Conservation (phyloP, 2,329 filamentous ascomycete genomes). For the Metarhizium brunneum region DNA sequence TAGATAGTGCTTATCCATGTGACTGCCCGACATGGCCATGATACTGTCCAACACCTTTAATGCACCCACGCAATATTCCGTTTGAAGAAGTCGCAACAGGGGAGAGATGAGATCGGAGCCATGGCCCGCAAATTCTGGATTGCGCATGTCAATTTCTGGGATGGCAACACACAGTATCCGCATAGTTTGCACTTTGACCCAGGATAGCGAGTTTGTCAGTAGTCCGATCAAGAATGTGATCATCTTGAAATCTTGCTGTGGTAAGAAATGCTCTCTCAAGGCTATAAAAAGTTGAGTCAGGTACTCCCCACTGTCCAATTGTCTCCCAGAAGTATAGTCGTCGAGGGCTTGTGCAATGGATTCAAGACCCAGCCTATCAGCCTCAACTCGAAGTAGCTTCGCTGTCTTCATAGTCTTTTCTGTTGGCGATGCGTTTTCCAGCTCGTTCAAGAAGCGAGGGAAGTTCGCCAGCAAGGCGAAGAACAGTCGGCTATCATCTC, state of each 20-base stretch:
- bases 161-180: constrained; percentile 77
- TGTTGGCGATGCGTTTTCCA: constrained; percentile 56
- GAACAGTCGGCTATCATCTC: constrained; percentile 71
- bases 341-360: constrained; percentile 61
- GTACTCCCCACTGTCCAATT: constrained; percentile 65
- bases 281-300: constrained; percentile 64
- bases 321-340: constrained; percentile 58
- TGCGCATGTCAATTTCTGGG: constrained; percentile 86
- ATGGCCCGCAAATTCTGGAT: constrained; percentile 79
- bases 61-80: constrained; percentile 87
- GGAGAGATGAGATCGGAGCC: constrained; percentile 94
- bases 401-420: constrained; percentile 53
- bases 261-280: constrained; percentile 70
- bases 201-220: constrained; percentile 77
- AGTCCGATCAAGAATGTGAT: constrained; percentile 86
- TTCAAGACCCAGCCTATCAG: constrained; percentile 60
- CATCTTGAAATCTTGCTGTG: constrained; percentile 72
- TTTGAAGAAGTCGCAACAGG: constrained; percentile 78
- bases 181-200: constrained; percentile 92
- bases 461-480: constrained; percentile 89
- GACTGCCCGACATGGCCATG: constrained; percentile 84
- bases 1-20: constrained; percentile 88
- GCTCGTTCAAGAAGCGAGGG: constrained; percentile 70
- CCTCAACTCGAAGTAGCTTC: constrained; percentile 59
- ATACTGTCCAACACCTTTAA: constrained; percentile 88